Evolutionary conservation across 169 alveolate species (phyloP), one percentile per base, ranked within the genome.

Genomic region (Plasmodium sp.): DNA sequence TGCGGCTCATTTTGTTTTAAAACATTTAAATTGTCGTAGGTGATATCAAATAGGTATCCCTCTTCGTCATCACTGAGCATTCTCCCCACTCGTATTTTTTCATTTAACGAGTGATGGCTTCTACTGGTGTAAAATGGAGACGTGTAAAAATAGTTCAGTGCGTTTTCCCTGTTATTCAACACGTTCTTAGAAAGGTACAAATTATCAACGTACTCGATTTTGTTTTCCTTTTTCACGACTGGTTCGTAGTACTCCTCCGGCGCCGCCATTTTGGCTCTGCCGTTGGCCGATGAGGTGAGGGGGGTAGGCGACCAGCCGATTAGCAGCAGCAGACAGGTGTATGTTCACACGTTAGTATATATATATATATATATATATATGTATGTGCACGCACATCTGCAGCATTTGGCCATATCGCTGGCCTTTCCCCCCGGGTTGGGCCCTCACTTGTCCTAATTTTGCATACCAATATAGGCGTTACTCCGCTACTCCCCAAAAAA

Each of bases 121-220:
- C 84, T 79, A 39, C 84, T 67, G 80, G 94, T 90, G 43, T 90
- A 90, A 81, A 90, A 90, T 16, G 94, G 94, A 18, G 84, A 90
- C 3, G 94, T 90, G 51, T 90, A 90, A 90, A 90, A 90, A 90
- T 90, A 90, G 31, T 90, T 80, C 41, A 90, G 33, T 14, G 94
- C 94, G 80, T 90, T 90, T 81, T 90, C 94, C 81, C 36, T 90
- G 43, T 90, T 90, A 51, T 81, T 90, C 41, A 90, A 67, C 2
- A 56, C 67, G 36, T 90, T 67, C 41, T 90, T 90, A 5, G 94
- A 90, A 7, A 90, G 67, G 81, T 58, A 90, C 81, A 90, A 18
- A 39, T 81, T 90, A 90, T 90, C 94, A 18, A 81, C 94, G 73
- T 90, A 90, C 33, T 90, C 94, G 34, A 90, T 90, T 90, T 90